Percentiles rank a stretch among this genome's conserved stretches.
Evolutionary conservation across 768 basidiomycete genomes (phyloP).

Genomic region (Tylopilus subfusipes): DNA sequence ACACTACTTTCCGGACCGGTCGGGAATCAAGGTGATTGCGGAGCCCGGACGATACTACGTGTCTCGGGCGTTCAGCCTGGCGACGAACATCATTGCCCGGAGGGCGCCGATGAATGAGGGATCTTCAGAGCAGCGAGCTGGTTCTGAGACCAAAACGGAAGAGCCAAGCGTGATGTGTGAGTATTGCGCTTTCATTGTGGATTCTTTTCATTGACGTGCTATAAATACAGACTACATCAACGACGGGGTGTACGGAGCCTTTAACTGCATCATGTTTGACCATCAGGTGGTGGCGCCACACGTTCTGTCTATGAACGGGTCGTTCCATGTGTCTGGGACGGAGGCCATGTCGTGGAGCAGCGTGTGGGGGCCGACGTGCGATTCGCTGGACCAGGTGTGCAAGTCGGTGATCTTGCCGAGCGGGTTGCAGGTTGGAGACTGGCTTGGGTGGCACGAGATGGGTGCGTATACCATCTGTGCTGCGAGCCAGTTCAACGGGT

Average conservation of each 20-base stretch:
- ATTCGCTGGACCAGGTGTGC: conserved; percentile 92
- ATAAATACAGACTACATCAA: conserved; percentile 87
- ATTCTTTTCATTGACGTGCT: background rate
- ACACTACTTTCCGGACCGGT: conserved; percentile 71
- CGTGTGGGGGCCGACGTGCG: conserved; percentile 99
- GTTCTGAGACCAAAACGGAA: conserved; percentile 26
- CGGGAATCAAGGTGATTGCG: conserved; percentile 76
- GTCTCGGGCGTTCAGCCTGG: conserved; percentile 86
- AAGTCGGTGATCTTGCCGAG: conserved; percentile 58
- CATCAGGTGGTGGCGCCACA: conserved; percentile 89
- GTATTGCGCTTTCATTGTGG: conserved; percentile 35
- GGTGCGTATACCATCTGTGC: conserved; percentile 99
- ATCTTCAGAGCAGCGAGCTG: conserved; percentile 21
- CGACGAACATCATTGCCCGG: conserved; percentile 89
- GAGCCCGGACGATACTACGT: conserved; percentile 97
- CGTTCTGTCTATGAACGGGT: conserved; percentile 66
- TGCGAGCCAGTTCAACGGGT: conserved; percentile 93
- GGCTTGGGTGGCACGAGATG: conserved; percentile 98
- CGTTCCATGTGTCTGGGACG: conserved; percentile 42
- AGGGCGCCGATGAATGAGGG: conserved; percentile 52
- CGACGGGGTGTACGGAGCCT: conserved; percentile 96
- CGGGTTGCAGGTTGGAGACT: conserved; percentile 85
- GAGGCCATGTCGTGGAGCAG: conserved; percentile 54
- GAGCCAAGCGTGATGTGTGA: conserved; percentile 82
- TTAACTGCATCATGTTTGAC: conserved; percentile 97